Percentiles rank a stretch among this genome's conserved stretches.
Conservation (phyloP, 148 eudicot genomes). For the Chenopodium formosanum region DNA sequence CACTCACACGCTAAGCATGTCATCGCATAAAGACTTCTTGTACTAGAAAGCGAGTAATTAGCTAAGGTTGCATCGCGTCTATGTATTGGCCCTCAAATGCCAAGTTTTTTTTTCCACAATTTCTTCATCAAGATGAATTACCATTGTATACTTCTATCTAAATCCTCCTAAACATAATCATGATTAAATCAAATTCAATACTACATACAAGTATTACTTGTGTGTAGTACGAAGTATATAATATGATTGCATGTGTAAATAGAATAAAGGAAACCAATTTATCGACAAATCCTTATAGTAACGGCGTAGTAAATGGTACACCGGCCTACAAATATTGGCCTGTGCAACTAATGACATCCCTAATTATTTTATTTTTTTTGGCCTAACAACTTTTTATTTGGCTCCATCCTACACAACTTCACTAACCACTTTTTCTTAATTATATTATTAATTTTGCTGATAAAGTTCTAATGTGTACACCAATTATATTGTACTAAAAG, state of each 20-base stretch:
- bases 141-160: no score
- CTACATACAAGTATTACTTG: no score
- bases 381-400: not conserved
- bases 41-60: no score
- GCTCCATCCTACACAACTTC: not conserved
- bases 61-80: no score
- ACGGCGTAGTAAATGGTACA: slow-evolving; percentile 1
- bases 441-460: not conserved
- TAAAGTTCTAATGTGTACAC: not conserved
- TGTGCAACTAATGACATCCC: slow-evolving; percentile 2
- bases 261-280: not conserved
- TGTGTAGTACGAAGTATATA: no score
- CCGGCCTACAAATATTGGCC: slow-evolving; percentile 2
- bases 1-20: no score
- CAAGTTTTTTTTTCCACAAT: no score
- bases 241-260: not conserved
- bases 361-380: not conserved
- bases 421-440: not conserved
- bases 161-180: no score
- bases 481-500: slow-evolving; percentile 7
- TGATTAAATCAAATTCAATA: no score
- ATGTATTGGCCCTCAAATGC: no score
- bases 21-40: no score
- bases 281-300: not conserved
- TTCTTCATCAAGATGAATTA: no score